These are phyloP conservation scores for Microbotryum violaceum DNA, from an alignment of 1,284 basidiomycete genomes.

Conservation along the genomic window DNA sequence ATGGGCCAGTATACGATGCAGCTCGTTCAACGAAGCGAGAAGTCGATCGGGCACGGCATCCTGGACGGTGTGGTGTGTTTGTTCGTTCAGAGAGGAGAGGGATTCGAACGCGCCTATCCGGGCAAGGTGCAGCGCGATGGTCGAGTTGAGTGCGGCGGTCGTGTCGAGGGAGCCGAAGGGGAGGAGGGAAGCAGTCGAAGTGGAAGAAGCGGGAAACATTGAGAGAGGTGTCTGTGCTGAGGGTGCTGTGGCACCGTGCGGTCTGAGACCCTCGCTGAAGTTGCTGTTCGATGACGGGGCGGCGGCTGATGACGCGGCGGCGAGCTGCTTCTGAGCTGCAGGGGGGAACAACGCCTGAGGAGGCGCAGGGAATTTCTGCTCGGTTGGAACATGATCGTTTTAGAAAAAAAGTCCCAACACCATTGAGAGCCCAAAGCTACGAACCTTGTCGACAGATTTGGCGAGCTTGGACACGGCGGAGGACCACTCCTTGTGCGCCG, in stretches of 20 bases:
- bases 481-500: constrained; percentile 79
- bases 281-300: constrained; percentile 1
- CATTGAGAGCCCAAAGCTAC: constrained; percentile 4
- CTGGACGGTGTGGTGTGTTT: constrained; percentile 35
- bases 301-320: background rate
- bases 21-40: constrained; percentile 45
- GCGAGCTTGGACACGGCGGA: constrained; percentile 64
- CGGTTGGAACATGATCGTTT: background rate
- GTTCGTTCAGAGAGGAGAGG: constrained; percentile 49
- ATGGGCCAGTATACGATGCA: constrained; percentile 65
- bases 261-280: background rate
- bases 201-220: constrained; percentile 32
- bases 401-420: background rate
- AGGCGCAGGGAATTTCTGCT: constrained; percentile 61
- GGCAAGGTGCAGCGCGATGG: constrained; percentile 66
- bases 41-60: constrained; percentile 37
- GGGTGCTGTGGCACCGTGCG: background rate
- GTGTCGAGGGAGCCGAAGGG: constrained; percentile 59
- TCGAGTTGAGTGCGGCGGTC: constrained; percentile 57
- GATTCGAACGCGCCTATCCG: constrained; percentile 69
- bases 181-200: constrained; percentile 52
- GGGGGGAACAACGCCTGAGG: constrained; percentile 38
- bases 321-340: background rate
- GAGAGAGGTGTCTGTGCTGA: background rate
- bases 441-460: constrained; percentile 80